Percentiles rank a stretch among this genome's conserved stretches.
These are phyloP conservation scores for Luffa acutangula DNA, from an alignment of 306 rosid species.

Conservation along the genomic window DNA sequence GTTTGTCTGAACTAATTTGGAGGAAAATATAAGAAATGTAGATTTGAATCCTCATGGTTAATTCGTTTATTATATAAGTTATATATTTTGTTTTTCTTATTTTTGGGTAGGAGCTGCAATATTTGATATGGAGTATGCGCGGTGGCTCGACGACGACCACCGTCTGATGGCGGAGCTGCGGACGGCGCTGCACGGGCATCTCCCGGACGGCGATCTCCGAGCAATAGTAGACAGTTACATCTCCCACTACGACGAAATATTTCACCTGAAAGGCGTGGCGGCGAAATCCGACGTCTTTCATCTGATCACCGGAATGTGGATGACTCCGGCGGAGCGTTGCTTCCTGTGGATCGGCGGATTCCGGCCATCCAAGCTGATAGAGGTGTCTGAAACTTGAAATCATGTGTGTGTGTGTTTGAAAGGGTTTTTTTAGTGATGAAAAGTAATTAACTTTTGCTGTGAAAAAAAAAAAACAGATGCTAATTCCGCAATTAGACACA, in stretches of 20 bases:
- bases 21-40: too few relatives aligned
- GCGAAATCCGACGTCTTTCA: conserved; percentile 90
- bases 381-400: conserved; percentile 20
- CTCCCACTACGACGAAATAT: conserved; percentile 66
- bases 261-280: conserved; percentile 52
- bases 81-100: neutral
- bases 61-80: too few relatives aligned
- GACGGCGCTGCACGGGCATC: conserved; percentile 40
- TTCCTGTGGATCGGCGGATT: conserved; percentile 97
- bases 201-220: conserved; percentile 55
- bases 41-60: too few relatives aligned
- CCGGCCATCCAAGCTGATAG: conserved; percentile 75
- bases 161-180: conserved; percentile 64
- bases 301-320: conserved; percentile 75
- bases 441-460: neutral
- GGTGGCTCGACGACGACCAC: conserved; percentile 89
- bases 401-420: neutral
- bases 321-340: conserved; percentile 79
- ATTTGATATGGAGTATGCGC: conserved; percentile 85
- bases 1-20: neutral
- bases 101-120: conserved; percentile 61
- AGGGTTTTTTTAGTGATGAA: neutral
- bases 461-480: conserved; percentile 33
- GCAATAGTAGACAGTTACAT: conserved; percentile 54
- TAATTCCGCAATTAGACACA: conserved; percentile 66